Base-by-base conservation (phyloP, 2,329 filamentous ascomycete species). In the Neonectria coccinea region DNA sequence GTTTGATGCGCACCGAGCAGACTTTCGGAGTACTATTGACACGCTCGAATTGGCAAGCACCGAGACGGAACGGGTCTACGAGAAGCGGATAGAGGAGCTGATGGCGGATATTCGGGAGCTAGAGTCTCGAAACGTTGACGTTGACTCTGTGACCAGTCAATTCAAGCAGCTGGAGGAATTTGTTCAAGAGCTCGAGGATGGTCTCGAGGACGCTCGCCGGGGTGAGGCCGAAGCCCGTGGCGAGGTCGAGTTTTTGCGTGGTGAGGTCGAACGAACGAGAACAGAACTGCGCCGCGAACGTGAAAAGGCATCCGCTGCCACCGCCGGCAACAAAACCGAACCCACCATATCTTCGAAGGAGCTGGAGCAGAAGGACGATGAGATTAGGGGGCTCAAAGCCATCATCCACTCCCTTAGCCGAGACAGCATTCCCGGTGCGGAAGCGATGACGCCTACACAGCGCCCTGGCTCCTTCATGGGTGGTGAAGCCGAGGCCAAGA, bases 21-120 rank as follows among this genome's bases (percentile, higher is more conserved):
- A 99, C 78, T 99, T 99, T 80, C 86, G 96, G 70, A 97, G 93
- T 78, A 99, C 96, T 18, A 96, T 99, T 66, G 96, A 99, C 80
- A 97, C 95, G 0, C 84, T 99, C 55, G 96, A 99, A 79, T 88
- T 98, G 82, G 97, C 96, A 2, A 97, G 94, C 75, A 92, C 94
- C 0, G 96, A 99, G 81, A 99, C 96, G 0, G 92, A 97, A 79
- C 88, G 95, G 27, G 95, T 99, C 14, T 99, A 99, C 76, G 96
- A 99, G 77, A 92, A 93, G 78, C 92, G 93, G 80, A 92, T 98
- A 66, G 91, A 94, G 73, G 92, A 94, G 73, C 81, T 99, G 44
- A 87, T 96, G 80, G 87, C 90, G 64, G 94, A 98, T 73, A 85
- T 97, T 29, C 88, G 91, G 57, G 94, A 97, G 63, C 82, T 96